phyloP scores from a whole-genome alignment of 1,284 basidiomycete genomes.

The Ceratobasidium sp. region DNA sequence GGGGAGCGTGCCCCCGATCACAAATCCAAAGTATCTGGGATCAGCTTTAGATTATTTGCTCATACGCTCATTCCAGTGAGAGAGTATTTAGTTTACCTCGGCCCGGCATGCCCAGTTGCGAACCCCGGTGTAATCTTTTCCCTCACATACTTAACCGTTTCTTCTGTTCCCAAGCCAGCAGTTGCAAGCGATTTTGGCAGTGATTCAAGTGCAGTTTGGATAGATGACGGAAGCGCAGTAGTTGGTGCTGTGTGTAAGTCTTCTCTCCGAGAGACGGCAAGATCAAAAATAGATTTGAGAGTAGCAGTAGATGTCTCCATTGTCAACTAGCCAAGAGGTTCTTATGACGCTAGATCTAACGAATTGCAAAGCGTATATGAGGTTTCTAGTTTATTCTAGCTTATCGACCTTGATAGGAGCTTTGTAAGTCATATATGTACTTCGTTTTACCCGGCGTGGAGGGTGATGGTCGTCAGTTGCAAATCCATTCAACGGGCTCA shows the following conservation, averaged over 20 bases:
- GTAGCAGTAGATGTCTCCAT: slow-evolving; percentile 30
- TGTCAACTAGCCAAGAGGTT: not conserved
- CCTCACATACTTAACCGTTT: slow-evolving; percentile 54
- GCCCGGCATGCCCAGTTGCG: slow-evolving; percentile 59
- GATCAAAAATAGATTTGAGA: slow-evolving; percentile 26
- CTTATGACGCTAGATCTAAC: not conserved
- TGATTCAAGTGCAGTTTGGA: slow-evolving; percentile 39
- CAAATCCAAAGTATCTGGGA: slow-evolving; percentile 66
- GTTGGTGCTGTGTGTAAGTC: slow-evolving; percentile 15
- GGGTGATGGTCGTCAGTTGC: no score
- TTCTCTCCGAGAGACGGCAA: not conserved
- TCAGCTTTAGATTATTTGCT: no score
- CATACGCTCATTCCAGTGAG: no score
- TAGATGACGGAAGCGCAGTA: slow-evolving; percentile 10
- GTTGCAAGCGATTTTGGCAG: slow-evolving; percentile 52
- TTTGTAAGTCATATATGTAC: no score
- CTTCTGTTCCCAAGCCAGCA: slow-evolving; percentile 54
- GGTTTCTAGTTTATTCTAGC: no score
- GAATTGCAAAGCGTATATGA: no score
- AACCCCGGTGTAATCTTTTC: slow-evolving; percentile 57
- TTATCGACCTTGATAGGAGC: no score
- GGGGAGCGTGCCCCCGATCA: slow-evolving; percentile 61
- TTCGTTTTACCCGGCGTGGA: no score
- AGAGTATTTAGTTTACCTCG: no score
- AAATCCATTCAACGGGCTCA: not conserved